phyloP scores from a whole-genome alignment of 2,329 filamentous ascomycete species.

The Dactylellina drechsleri region DNA sequence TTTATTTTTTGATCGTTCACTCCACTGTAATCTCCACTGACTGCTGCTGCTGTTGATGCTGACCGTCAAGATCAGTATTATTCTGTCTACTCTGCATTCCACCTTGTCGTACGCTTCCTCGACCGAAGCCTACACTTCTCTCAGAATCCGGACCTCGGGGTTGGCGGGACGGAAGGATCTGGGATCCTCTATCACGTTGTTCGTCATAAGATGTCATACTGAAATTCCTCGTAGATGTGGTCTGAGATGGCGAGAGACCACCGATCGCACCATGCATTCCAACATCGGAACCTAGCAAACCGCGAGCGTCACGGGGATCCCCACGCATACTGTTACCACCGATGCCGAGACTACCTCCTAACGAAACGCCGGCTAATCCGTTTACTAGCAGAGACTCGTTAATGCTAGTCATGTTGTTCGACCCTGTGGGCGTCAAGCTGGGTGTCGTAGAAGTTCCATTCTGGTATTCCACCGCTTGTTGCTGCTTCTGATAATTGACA shows the following conservation, averaged over 20 bases:
- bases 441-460: slow-evolving; percentile 72
- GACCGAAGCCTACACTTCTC: slow-evolving; percentile 58
- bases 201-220: slow-evolving; percentile 57
- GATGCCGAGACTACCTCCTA: slow-evolving; percentile 58
- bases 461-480: slow-evolving; percentile 70
- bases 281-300: slow-evolving; percentile 55
- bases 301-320: slow-evolving; percentile 59
- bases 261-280: slow-evolving; percentile 52
- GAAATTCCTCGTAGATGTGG: slow-evolving; percentile 57
- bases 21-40: slow-evolving; percentile 59
- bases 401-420: slow-evolving; percentile 62
- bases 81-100: slow-evolving; percentile 40
- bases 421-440: slow-evolving; percentile 71
- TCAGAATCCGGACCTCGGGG: slow-evolving; percentile 59
- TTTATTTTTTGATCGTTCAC: slow-evolving; percentile 54
- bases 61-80: slow-evolving; percentile 52
- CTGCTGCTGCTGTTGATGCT: slow-evolving; percentile 51
- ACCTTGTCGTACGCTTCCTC: slow-evolving; percentile 47
- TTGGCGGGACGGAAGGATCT: slow-evolving; percentile 58
- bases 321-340: slow-evolving; percentile 57
- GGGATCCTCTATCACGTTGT: slow-evolving; percentile 56
- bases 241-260: slow-evolving; percentile 52
- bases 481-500: slow-evolving; percentile 66
- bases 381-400: slow-evolving; percentile 72
- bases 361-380: slow-evolving; percentile 64